A percentile compares a stretch with the other conserved stretches of the same genome.
Evolutionary conservation across 768 basidiomycete species (phyloP).

Genomic region (Neoboletus subvelutipes): DNA sequence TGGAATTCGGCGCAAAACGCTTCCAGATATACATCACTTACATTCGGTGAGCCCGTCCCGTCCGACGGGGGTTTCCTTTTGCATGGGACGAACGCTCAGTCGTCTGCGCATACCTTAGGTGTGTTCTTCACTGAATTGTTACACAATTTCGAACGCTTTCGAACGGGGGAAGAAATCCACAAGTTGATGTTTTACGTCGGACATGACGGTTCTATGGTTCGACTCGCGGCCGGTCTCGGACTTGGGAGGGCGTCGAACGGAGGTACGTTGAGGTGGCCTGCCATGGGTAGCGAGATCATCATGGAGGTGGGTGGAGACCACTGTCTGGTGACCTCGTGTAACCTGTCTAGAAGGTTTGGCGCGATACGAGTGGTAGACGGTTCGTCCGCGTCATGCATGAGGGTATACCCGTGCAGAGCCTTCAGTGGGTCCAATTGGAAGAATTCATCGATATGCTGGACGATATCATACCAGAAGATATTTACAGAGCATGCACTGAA

Average conservation of each 20-base stretch:
- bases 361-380: slow-evolving; percentile 12
- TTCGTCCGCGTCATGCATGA: slow-evolving; percentile 48
- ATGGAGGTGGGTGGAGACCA: slow-evolving; percentile 39
- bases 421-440: slow-evolving; percentile 39
- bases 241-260: slow-evolving; percentile 31
- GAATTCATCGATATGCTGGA: slow-evolving; percentile 36
- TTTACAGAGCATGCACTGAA: slow-evolving; percentile 24
- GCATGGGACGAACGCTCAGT: not conserved
- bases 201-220: slow-evolving; percentile 48
- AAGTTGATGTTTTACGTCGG: slow-evolving; percentile 45
- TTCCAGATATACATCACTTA: slow-evolving; percentile 42
- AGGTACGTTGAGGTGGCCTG: slow-evolving; percentile 43
- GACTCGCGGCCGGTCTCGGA: slow-evolving; percentile 41
- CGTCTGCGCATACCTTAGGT: slow-evolving; percentile 25
- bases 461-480: slow-evolving; percentile 35
- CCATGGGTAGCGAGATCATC: slow-evolving; percentile 46
- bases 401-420: slow-evolving; percentile 37
- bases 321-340: not conserved
- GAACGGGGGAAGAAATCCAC: slow-evolving; percentile 32
- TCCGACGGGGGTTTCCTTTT: not conserved
- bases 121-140: slow-evolving; percentile 47
- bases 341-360: slow-evolving; percentile 40
- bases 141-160: slow-evolving; percentile 39
- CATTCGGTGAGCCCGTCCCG: slow-evolving; percentile 36
- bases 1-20: slow-evolving; percentile 48